Conservation (phyloP, 305 asterid genomes). For the Euphrasia arctica region DNA sequence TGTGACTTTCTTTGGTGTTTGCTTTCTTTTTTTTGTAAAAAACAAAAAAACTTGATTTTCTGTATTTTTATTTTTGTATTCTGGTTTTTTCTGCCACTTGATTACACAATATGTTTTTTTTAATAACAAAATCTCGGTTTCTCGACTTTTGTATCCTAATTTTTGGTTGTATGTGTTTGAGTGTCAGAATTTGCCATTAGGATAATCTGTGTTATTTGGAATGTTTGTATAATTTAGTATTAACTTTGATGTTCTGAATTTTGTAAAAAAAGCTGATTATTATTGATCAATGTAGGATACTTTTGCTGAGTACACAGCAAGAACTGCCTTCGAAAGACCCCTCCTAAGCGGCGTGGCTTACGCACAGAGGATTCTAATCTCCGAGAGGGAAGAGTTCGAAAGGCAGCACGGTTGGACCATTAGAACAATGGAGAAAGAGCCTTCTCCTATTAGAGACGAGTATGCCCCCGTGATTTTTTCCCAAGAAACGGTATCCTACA, state of each 20-base stretch:
- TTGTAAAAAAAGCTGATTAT: background rate
- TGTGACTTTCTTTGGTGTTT: no score
- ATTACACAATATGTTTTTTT: background rate
- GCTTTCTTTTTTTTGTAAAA: no score
- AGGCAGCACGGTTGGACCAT: slow-evolving; percentile 79
- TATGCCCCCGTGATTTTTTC: slow-evolving; percentile 90
- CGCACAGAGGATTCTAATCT: slow-evolving; percentile 72
- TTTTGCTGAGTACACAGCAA: slow-evolving; percentile 89
- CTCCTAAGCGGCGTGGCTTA: slow-evolving; percentile 89
- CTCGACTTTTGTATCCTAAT: no score
- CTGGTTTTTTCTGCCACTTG: no score
- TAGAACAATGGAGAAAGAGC: slow-evolving; percentile 76
- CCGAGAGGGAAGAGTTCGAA: slow-evolving; percentile 80
- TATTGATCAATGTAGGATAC: slow-evolving; percentile 56
- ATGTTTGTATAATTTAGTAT: slow-evolving; percentile 10
- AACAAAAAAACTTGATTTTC: no score
- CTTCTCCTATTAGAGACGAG: slow-evolving; percentile 83
- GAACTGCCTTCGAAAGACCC: slow-evolving; percentile 96
- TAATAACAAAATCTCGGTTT: background rate
- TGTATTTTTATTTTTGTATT: no score
- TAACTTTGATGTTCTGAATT: background rate
- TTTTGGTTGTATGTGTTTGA: no score
- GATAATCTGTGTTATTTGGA: background rate
- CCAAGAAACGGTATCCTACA: slow-evolving; percentile 89
- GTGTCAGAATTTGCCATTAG: no score